Evolutionary conservation across 192 early-diverging fungal species (phyloP), one percentile per base, ranked within the genome.

Genomic region (Piromyces finnis): DNA sequence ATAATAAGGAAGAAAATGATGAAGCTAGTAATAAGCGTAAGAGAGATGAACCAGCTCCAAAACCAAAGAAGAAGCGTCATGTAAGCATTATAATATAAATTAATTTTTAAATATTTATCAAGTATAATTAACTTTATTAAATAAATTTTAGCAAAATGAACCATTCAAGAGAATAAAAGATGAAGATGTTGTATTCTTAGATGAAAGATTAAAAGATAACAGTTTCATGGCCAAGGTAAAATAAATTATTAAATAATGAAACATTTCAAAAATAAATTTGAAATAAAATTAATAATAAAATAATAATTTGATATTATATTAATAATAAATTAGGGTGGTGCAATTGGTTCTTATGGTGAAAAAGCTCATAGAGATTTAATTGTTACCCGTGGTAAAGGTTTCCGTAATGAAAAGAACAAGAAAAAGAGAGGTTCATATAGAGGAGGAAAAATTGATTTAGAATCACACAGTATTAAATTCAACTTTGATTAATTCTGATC

Each of bases 361-460:
- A 97, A 94, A 82, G 97, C 97, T 18, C 92, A 98, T 83, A 88
- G 89, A 85, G 97, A 99, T 79, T 88, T 99, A 82, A 92, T 96
- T 80, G 92, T 93, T 77, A 95, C 92, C 22, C 87, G 92, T 32
- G 97, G 97, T 77, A 95, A 95, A 86, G 91, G 91, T 29, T 99
- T 99, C 89, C 91, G 94, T 41, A 92, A 92, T 17, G 96, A 97
- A 83, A 99, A 99, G 90, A 95, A 94, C 81, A 98, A 98, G 84
- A 98, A 98, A 88, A 97, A 97, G 90, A 88, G 94, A 78, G 96
- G 96, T 29, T 92, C 93, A 59, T 98, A 98, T 89, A 90, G 92
- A 80, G 97, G 97, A 30, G 97, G 97, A 28, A 84, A 87, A 79
- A 98, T 98, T 80, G 92, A 94, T 81, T 90, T 93, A 79, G 87